Evolutionary conservation across 495 filamentous ascomycete genomes (phyloP), one percentile per base, ranked within the genome.

Genomic region (Aspergillus mulundensis): DNA sequence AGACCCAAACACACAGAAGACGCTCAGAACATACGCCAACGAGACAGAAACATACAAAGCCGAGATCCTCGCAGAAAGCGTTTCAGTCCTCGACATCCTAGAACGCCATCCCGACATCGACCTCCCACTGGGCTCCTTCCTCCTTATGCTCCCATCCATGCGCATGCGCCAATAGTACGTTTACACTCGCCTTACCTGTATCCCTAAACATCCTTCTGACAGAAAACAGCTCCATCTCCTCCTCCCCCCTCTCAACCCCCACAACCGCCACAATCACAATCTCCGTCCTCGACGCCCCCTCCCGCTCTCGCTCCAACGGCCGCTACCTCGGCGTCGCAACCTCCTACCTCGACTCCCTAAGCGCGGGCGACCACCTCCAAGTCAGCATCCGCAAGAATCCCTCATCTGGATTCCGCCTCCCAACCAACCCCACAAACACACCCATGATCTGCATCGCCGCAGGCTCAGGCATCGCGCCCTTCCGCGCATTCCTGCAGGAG

Each of bases 121-220:
- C 53, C 64, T 86, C 5, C 82, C 85, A 0, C 67, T 90, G 43
- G 86, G 87, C 40, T 83, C 68, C 38, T 64, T 86, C 16, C 45
- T 76, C 6, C 75, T 18, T 15, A 45, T 58, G 54, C 54, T 61
- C 0, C 45, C 46, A 4, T 83, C 85, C 1, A 82, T 90, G 77
- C 79, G 82, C 19, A 73, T 82, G 14, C 79, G 87, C n/a, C 82
- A 85, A 66, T 90, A 89, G 25, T 48, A 21, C n/a, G 42, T 45
- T 1, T 20, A n/a, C 14, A 16, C 4, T 25, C 21, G 7, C 20
- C 21, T 43, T 12, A 12, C 12, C n/a, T n/a, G n/a, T n/a, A n/a
- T 43, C 14, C 19, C 5, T 43, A 43, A 5, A 16, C 19, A 8
- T 14, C 42, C 1, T 14, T 19, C 10, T 24, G 3, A 18, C n/a